Percentiles rank a stretch among this genome's conserved stretches.
phyloP scores from a whole-genome alignment of 768 basidiomycete species.

The Suillus cothurnatus region DNA sequence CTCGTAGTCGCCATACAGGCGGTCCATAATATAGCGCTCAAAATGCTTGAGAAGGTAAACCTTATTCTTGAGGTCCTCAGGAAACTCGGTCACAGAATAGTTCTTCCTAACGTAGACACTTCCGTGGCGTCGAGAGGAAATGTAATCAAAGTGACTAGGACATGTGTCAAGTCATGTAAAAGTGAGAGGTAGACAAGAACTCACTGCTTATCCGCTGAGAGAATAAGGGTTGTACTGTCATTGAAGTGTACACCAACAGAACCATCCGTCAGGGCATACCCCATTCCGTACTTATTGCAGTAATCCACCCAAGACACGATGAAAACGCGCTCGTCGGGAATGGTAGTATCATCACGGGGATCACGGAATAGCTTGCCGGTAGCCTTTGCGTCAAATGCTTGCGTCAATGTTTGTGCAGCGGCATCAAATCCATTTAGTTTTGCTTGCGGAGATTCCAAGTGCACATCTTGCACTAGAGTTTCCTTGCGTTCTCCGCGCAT shows the following conservation, averaged over 20 bases:
- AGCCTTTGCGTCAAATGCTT: conserved; percentile 71
- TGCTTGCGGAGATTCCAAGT: conserved; percentile 24
- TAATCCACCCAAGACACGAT: conserved; percentile 99
- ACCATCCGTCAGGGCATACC: conserved; percentile 94
- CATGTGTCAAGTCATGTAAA: neutral
- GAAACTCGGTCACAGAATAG: conserved; percentile 68
- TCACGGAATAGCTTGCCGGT: conserved; percentile 67
- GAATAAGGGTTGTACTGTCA: conserved; percentile 84
- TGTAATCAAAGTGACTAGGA: conserved; percentile 84
- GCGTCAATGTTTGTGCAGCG: conserved; percentile 49
- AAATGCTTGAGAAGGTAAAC: conserved; percentile 93
- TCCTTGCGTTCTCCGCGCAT: conserved; percentile 26
- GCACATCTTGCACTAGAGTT: conserved; percentile 17
- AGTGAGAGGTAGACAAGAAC: conserved; percentile 28
- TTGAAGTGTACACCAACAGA: conserved; percentile 96
- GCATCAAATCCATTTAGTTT: conserved; percentile 67
- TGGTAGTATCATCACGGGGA: conserved; percentile 52
- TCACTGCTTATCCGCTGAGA: conserved; percentile 86
- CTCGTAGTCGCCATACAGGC: conserved; percentile 80
- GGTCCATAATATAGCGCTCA: conserved; percentile 91
- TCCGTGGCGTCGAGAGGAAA: conserved; percentile 68
- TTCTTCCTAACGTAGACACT: conserved; percentile 72
- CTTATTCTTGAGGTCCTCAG: conserved; percentile 86
- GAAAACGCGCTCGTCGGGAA: conserved; percentile 78
- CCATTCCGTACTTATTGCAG: conserved; percentile 99